phyloP scores from a whole-genome alignment of 768 basidiomycete species.

The Suillus alpinus region DNA sequence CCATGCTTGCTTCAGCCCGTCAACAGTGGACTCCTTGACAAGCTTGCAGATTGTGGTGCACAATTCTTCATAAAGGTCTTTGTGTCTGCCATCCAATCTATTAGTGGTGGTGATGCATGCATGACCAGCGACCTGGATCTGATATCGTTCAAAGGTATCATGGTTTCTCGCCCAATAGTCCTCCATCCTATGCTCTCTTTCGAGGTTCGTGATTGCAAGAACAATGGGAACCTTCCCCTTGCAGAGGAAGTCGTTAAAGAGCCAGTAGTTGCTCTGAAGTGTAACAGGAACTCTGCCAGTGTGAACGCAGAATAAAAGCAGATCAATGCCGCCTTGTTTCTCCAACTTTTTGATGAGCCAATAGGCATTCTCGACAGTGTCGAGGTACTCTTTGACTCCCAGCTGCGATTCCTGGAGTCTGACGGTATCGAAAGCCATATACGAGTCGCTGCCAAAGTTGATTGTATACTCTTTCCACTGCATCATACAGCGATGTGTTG shows the following conservation, averaged over 20 bases:
- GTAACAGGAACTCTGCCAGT: constrained; percentile 33
- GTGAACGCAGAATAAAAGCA: constrained; percentile 40
- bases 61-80: constrained; percentile 23
- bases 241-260: constrained; percentile 43
- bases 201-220: constrained; percentile 31
- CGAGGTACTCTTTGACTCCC: constrained; percentile 19
- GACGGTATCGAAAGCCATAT: constrained; percentile 33
- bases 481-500: constrained; percentile 40
- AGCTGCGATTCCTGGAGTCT: constrained; percentile 28
- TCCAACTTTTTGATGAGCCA: constrained; percentile 32
- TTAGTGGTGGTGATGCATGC: constrained; percentile 36
- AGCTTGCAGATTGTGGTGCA: constrained; percentile 13
- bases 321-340: constrained; percentile 33
- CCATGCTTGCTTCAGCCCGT: not conserved
- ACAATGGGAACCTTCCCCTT: constrained; percentile 21
- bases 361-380: constrained; percentile 29
- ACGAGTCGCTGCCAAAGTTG: constrained; percentile 19
- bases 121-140: constrained; percentile 27
- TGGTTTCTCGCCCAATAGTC: constrained; percentile 13
- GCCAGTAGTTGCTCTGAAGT: constrained; percentile 30
- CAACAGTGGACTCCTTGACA: constrained; percentile 10
- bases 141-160: constrained; percentile 20
- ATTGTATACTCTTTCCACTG: constrained; percentile 26
- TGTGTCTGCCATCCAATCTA: constrained; percentile 15
- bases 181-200: constrained; percentile 20